Conservation (phyloP, 106 monocot genomes). For the Platanthera guangdongensis region DNA sequence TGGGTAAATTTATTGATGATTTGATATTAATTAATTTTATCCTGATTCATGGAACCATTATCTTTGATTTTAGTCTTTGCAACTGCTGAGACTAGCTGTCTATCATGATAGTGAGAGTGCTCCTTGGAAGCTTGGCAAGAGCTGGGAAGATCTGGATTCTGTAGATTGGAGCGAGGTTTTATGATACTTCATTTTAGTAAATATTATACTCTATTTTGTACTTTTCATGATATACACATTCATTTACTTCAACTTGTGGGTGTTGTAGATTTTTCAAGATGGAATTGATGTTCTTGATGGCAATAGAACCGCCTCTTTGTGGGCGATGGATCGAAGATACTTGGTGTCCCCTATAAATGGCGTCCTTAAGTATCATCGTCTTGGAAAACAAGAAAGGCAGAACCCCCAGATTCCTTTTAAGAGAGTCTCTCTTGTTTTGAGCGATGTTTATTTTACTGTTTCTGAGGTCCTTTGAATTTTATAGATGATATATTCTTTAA, state of each 20-base stretch:
- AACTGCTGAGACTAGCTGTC: slow-evolving; percentile 72
- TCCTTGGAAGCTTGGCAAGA: slow-evolving; percentile 68
- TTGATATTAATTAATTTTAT: neutral
- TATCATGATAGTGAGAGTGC: slow-evolving; percentile 86
- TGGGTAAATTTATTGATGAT: neutral
- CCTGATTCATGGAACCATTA: neutral
- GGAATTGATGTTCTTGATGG: slow-evolving; percentile 53
- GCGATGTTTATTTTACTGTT: slow-evolving; percentile 76
- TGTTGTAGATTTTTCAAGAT: slow-evolving; percentile 75
- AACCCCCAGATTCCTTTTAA: slow-evolving; percentile 63
- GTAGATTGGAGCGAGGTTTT: slow-evolving; percentile 85
- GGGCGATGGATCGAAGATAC: slow-evolving; percentile 53
- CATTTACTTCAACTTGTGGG: neutral
- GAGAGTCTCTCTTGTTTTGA: slow-evolving; percentile 74
- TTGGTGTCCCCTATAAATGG: slow-evolving; percentile 96
- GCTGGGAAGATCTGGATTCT: slow-evolving; percentile 82
- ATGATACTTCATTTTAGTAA: slow-evolving; percentile 1
- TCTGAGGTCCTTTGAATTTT: slow-evolving; percentile 51
- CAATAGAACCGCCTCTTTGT: slow-evolving; percentile 19
- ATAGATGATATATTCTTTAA: neutral
- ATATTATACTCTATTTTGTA: neutral
- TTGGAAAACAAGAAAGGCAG: slow-evolving; percentile 79
- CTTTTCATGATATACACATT: neutral
- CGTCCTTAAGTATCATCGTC: slow-evolving; percentile 80
- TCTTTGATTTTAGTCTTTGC: slow-evolving; percentile 53